Conservation (phyloP, 2,329 filamentous ascomycete species). For the Paraconiothyrium sp. region DNA sequence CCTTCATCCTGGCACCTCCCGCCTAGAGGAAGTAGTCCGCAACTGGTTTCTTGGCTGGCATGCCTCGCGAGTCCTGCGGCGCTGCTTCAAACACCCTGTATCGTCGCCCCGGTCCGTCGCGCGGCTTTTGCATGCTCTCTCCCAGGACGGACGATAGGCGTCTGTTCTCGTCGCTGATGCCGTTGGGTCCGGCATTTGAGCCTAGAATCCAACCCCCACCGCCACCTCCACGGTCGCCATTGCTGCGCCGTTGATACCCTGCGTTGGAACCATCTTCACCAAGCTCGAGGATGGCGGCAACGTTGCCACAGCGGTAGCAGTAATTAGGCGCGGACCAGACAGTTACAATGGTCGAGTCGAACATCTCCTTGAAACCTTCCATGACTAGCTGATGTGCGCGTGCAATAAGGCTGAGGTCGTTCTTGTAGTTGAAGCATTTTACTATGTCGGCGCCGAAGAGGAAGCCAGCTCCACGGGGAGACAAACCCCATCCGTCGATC, state of each 20-base stretch:
- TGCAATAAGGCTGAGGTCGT: constrained; percentile 90
- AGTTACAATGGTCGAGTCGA: constrained; percentile 86
- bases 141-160: constrained; percentile 51
- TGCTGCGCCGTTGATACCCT: constrained; percentile 63
- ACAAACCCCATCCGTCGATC: constrained; percentile 95
- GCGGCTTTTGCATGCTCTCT: constrained; percentile 54
- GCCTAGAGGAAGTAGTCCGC: constrained; percentile 88
- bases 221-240: constrained; percentile 70
- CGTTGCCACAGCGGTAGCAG: constrained; percentile 64
- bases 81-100: constrained; percentile 97
- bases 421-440: constrained; percentile 91
- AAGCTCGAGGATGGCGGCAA: constrained; percentile 92
- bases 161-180: constrained; percentile 46
- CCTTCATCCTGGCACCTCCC: constrained; percentile 2
- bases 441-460: constrained; percentile 96
- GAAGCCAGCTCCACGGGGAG: constrained; percentile 92
- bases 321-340: constrained; percentile 90
- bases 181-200: constrained; percentile 37
- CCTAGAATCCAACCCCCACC: constrained; percentile 48
- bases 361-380: constrained; percentile 99
- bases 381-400: constrained; percentile 97
- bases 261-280: constrained; percentile 76
- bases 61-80: constrained; percentile 92
- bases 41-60: constrained; percentile 98
- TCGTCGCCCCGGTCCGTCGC: constrained; percentile 79